These are phyloP conservation scores for Datura wrightii DNA, from an alignment of 257 asterid species.

Conservation along the genomic window DNA sequence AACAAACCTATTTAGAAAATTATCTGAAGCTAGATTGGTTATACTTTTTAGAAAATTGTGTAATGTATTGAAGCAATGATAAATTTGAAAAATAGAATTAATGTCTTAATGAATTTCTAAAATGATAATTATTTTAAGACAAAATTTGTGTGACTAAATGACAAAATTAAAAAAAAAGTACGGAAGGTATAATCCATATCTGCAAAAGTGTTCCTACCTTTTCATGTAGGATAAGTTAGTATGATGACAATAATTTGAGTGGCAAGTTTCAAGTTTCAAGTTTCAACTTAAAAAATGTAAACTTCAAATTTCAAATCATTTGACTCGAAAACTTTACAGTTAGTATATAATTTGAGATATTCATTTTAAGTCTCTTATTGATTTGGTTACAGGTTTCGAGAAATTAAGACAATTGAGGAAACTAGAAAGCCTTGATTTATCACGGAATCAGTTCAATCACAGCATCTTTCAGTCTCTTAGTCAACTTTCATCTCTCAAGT, in stretches of 20 bases:
- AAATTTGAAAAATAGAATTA: too few species aligned
- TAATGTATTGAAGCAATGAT: too few species aligned
- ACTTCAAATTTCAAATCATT: neutral
- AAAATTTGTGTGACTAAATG: neutral
- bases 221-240: neutral
- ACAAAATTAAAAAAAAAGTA: neutral
- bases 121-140: too few species aligned
- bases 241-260: neutral
- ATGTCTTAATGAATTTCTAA: neutral
- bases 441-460: neutral
- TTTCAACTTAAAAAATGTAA: neutral
- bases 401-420: slow-evolving; percentile 5
- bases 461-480: slow-evolving; percentile 15
- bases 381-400: slow-evolving; percentile 9
- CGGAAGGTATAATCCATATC: neutral
- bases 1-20: too few species aligned
- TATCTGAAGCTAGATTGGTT: neutral
- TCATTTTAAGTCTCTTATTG: neutral
- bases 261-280: too few species aligned
- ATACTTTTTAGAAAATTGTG: too few species aligned
- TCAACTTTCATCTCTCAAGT: slow-evolving; percentile 31
- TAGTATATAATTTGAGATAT: neutral
- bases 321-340: too few species aligned
- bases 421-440: slow-evolving; percentile 18
- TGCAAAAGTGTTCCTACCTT: neutral